Base-by-base conservation (phyloP, 257 asterid genomes). In the Solanum clarkiae region DNA sequence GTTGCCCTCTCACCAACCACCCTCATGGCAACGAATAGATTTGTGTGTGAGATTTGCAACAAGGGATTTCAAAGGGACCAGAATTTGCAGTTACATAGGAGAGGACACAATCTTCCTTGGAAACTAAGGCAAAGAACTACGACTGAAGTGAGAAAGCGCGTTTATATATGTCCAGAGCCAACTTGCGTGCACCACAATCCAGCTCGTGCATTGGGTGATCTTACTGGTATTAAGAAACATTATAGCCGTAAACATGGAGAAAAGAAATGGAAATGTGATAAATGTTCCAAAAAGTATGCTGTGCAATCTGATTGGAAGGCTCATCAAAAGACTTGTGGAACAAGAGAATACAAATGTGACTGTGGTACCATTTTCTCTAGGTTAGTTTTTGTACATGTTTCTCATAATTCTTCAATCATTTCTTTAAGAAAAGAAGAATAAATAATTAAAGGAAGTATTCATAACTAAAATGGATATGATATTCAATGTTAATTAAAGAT, bases 291-390 rank as follows among this genome's bases (percentile, higher is more conserved):
- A 85, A 93, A 91, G 80, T 95, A 95, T 54, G 98, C 98, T 0
- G 98, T 95, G 54, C 98, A 94, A 63, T 95, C 98, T 4, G 98
- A 95, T 44, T 94, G 98, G 98, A 95, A 94, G 85, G 98, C 98
- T 51, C 98, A 95, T 55, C 98, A 93, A 15, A 95, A 95, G 92
- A 95, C 98, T 72, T 95, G 98, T 79, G 98, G 98, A 8, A 94
- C 98, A 0, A 86, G 98, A 77, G 98, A 94, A 22, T 93, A 95
- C 44, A 94, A 94, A 82, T 95, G 98, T 82, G 98, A 94, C 82
- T 95, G 98, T 84, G 98, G 98, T n/a, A 93, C 98, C 87, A 94
- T 95, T 80, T 95, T 95, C 90, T 95, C 98, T 40, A 95, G 97
- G 98, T 94, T 8, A 7, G 53, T 74, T 69, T 75, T 8, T 70